Evolutionary conservation across 164 flowering plant species (phyloP).

Genomic region (Sedum album): DNA sequence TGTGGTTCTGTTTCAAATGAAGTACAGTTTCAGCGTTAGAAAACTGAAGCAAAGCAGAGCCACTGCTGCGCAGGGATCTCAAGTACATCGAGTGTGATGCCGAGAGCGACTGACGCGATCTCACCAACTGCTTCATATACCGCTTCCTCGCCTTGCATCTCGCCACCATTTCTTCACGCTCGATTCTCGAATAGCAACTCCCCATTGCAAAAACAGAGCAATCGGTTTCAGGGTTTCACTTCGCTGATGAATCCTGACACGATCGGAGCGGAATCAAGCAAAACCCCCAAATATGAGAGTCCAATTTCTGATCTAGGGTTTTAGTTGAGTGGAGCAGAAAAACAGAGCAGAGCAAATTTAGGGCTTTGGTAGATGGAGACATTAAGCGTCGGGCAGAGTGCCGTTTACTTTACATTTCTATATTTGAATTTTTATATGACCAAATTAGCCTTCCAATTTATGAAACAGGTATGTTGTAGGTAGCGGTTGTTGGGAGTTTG

Average conservation of each 20-base stretch:
- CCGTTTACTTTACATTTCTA: constrained; percentile 15
- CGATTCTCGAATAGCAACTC: constrained; percentile 57
- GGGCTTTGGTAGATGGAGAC: constrained; percentile 12
- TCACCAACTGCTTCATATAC: constrained; percentile 82
- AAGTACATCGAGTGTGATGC: constrained; percentile 62
- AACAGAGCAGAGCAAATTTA: constrained; percentile 2
- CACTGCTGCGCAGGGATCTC: constrained; percentile 66
- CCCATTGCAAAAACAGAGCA: constrained; percentile 38
- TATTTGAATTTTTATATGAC: constrained; percentile 12
- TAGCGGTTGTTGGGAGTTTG: neutral
- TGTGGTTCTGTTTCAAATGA: constrained; percentile 30
- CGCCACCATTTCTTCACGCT: constrained; percentile 67
- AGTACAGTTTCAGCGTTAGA: constrained; percentile 49
- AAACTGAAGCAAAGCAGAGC: constrained; percentile 81
- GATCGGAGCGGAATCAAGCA: neutral
- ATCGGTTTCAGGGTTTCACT: neutral
- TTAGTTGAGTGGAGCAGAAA: neutral
- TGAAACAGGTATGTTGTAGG: neutral
- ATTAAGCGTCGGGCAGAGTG: constrained; percentile 30
- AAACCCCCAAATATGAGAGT: neutral
- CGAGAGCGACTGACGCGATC: constrained; percentile 64
- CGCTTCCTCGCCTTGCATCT: constrained; percentile 77
- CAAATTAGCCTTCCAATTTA: constrained; percentile 8
- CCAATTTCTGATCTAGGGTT: neutral
- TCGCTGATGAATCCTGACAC: neutral